These are phyloP conservation scores for Penicillium goetzii DNA, from an alignment of 495 filamentous ascomycete species.

Conservation along the genomic window DNA sequence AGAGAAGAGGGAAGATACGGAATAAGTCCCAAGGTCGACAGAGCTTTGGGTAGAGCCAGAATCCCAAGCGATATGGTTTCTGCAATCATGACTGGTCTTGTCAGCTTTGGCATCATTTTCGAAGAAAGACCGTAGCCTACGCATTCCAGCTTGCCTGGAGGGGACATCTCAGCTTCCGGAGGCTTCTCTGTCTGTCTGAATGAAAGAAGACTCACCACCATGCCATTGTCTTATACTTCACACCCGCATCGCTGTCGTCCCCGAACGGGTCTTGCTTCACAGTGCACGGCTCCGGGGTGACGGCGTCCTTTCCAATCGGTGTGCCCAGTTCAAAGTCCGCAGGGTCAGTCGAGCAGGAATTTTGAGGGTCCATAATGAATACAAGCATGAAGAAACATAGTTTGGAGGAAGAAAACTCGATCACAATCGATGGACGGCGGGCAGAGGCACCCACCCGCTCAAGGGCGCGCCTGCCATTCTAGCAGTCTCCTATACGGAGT, in stretches of 20 bases:
- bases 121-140: slow-evolving; percentile 13
- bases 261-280: slow-evolving; percentile 38
- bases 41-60: slow-evolving; percentile 59
- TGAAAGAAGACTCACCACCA: slow-evolving; percentile 37
- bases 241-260: slow-evolving; percentile 32
- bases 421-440: background rate
- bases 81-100: slow-evolving; percentile 57
- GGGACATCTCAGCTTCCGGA: slow-evolving; percentile 1
- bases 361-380: background rate
- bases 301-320: background rate
- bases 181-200: background rate
- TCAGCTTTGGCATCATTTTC: slow-evolving; percentile 8
- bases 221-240: slow-evolving; percentile 42
- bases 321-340: background rate
- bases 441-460: background rate
- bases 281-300: background rate
- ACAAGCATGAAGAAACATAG: background rate
- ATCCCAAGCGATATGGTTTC: slow-evolving; percentile 67
- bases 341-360: background rate
- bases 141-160: slow-evolving; percentile 42
- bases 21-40: slow-evolving; percentile 62
- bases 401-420: background rate
- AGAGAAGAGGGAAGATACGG: slow-evolving; percentile 32
- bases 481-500: background rate
- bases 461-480: background rate